Base-by-base conservation (phyloP, 2,329 filamentous ascomycete genomes). In the Hyphodiscus sp. region DNA sequence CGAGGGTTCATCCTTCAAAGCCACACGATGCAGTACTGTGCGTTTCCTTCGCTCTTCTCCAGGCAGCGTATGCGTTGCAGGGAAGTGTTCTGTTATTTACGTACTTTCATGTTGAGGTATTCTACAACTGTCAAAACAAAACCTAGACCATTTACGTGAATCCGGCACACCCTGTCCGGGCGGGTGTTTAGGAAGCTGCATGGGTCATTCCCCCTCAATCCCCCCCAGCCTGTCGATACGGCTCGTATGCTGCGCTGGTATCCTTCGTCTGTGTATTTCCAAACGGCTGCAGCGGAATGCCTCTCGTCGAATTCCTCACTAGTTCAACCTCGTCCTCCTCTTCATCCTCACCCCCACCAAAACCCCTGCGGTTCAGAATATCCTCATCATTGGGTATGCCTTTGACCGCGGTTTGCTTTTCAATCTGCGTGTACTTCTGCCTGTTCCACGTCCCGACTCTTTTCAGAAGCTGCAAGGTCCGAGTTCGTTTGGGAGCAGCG, bases 401-500 rank as follows among this genome's bases (percentile, higher is more conserved):
- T 38, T 10, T 38, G 33, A 38, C 33, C 16, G 33, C 33, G 11
- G 33, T 5, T 23, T 47, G 26, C 45, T 47, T 47, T 18, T 77
- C 76, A 70, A 82, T 82, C 30, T 80, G 80, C 74, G 83, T 80
- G 68, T 83, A 83, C 41, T 78, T 79, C 54, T 67, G 65, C 2
- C 56, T 57, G 4, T 57, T 59, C 59, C 62, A 65, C 4, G 63
- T 63, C 2, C 60, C 60, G 2, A 67, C 51, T 15, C 61, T 59
- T 19, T 67, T 49, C 73, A 66, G 60, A 73, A 69, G 52, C 68
- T 72, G 43, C 70, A 71, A 10, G 69, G 56, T 55, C 38, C 48
- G 52, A 57, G 58, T 41, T 10, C 47, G 30, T 16, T 38, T 38
- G 33, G 33, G 33, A 2, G 33, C 41, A 16, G 38, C 41, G 18